Evolutionary conservation across 225 moss, liverwort and hornwort genomes (phyloP).

Genomic region (Sphagnum contortum): DNA sequence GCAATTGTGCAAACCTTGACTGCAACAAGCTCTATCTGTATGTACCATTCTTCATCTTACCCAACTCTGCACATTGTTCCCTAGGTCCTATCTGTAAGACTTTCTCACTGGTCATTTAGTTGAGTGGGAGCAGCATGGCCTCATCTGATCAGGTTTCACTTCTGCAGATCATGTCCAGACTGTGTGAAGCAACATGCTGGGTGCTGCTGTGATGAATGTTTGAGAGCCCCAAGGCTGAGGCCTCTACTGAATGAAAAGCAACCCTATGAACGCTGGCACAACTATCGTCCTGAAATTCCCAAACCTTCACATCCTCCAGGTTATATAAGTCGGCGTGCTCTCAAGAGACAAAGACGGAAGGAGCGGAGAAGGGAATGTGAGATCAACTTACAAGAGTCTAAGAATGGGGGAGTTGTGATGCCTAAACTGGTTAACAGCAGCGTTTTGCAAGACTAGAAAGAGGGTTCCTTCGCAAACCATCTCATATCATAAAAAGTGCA

Average conservation of each 20-base stretch:
- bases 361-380: conserved; percentile 35
- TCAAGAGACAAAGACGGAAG: conserved; percentile 72
- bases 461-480: no score
- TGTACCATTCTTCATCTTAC: conserved; percentile 7
- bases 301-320: conserved; percentile 50
- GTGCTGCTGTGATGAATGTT: conserved; percentile 74
- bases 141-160: not conserved
- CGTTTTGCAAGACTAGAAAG: no score
- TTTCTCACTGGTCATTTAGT: not conserved
- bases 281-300: conserved; percentile 57
- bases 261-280: conserved; percentile 88
- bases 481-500: no score
- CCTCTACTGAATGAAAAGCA: conserved; percentile 55
- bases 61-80: not conserved
- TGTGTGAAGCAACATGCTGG: conserved; percentile 57
- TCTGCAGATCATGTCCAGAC: conserved; percentile 63
- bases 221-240: conserved; percentile 58
- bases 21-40: conserved; percentile 90
- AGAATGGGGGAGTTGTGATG: no score
- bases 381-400: no score
- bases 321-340: conserved; percentile 75
- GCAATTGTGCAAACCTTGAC: conserved; percentile 96
- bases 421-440: no score
- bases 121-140: not conserved
- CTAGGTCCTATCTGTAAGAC: not conserved